Evolutionary conservation across 2,329 filamentous ascomycete genomes (phyloP).

Genomic region (Monosporascus ibericus): DNA sequence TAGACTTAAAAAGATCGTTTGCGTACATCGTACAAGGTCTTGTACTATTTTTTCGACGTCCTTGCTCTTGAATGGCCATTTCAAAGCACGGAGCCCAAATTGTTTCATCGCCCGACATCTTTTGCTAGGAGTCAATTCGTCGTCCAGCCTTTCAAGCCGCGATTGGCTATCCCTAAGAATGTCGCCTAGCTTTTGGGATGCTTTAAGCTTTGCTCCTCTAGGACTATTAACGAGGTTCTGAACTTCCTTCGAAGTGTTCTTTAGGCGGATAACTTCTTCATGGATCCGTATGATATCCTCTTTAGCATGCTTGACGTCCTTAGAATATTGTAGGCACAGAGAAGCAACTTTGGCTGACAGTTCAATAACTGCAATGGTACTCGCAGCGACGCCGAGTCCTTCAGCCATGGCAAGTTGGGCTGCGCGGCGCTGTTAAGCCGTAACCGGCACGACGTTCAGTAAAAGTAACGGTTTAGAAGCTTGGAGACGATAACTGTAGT

Average conservation of each 20-base stretch:
- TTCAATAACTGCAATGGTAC: constrained; percentile 31
- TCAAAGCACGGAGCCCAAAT: constrained; percentile 28
- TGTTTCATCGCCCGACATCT: constrained; percentile 23
- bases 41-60: constrained; percentile 19
- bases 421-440: background rate
- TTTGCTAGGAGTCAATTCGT: constrained; percentile 16
- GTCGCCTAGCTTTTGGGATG: constrained; percentile 15
- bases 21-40: background rate
- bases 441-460: background rate
- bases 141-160: constrained; percentile 17
- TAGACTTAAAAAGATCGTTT: background rate
- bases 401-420: constrained; percentile 10
- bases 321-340: constrained; percentile 29
- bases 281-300: constrained; percentile 27
- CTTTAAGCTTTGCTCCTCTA: constrained; percentile 18
- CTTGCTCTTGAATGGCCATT: constrained; percentile 32
- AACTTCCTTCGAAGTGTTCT: constrained; percentile 18
- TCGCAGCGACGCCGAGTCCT: constrained; percentile 27
- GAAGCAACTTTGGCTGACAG: constrained; percentile 29
- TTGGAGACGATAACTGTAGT: background rate
- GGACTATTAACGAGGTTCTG: constrained; percentile 21
- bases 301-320: constrained; percentile 24
- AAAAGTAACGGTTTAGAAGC: background rate
- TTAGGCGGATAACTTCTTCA: constrained; percentile 19
- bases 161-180: constrained; percentile 11